Percentiles rank a stretch among this genome's conserved stretches.
Evolutionary conservation across 2,329 filamentous ascomycete genomes (phyloP).

Genomic region (Aspergillus uvarum): DNA sequence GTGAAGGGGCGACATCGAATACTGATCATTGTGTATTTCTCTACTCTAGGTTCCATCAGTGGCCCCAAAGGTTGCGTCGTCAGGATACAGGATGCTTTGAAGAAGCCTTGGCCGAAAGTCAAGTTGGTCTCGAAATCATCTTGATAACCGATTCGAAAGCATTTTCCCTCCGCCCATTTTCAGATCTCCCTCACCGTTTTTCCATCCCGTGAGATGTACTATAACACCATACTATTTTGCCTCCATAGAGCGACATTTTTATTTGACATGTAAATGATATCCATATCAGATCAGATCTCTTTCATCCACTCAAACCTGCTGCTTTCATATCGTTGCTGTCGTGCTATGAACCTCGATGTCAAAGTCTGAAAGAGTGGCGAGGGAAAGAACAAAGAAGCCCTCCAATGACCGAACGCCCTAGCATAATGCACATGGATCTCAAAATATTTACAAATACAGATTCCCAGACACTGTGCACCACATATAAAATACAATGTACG

Average conservation of each 20-base stretch:
- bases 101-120: conserved; percentile 71
- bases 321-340: background rate
- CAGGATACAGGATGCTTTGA: conserved; percentile 83
- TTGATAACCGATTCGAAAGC: conserved; percentile 10
- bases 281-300: conserved; percentile 18
- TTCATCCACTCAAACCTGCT: background rate
- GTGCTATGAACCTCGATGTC: background rate
- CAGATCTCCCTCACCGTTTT: conserved; percentile 1
- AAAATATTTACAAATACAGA: conserved; percentile 11
- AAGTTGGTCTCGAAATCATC: conserved; percentile 16
- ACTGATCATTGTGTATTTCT: background rate
- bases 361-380: background rate
- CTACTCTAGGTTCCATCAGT: conserved; percentile 62
- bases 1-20: background rate
- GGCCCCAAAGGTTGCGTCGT: conserved; percentile 86
- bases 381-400: background rate
- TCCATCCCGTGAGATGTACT: conserved; percentile 35
- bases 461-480: background rate
- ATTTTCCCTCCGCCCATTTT: background rate
- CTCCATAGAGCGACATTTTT: conserved; percentile 36
- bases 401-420: conserved; percentile 13
- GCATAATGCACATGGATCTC: conserved; percentile 9
- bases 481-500: conserved; percentile 15
- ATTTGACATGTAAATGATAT: conserved; percentile 45
- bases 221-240: conserved; percentile 37